Percentiles rank a stretch among this genome's conserved stretches.
Conservation (phyloP, 768 basidiomycete genomes). For the Tricholoma bakamatsutake region DNA sequence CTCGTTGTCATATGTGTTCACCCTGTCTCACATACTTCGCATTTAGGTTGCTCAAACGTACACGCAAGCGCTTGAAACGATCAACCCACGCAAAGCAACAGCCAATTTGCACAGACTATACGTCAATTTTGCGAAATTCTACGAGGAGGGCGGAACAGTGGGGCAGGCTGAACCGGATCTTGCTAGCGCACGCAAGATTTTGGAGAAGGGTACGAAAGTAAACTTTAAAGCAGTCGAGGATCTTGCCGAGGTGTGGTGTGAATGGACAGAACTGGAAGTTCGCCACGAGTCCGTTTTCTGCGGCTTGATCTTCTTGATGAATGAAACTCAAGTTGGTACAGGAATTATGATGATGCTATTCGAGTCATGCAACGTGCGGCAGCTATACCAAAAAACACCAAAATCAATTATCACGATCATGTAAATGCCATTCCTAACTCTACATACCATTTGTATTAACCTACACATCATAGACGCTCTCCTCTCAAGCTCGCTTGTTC, state of each 20-base stretch:
- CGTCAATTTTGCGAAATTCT: constrained; percentile 95
- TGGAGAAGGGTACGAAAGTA: constrained; percentile 89
- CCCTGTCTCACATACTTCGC: constrained; percentile 1
- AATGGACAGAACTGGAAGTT: constrained; percentile 98
- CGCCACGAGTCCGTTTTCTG: constrained; percentile 74
- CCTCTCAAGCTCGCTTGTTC: constrained; percentile 88
- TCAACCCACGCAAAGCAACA: constrained; percentile 84
- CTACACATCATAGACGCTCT: constrained; percentile 48
- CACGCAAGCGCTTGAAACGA: constrained; percentile 79
- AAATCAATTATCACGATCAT: constrained; percentile 93
- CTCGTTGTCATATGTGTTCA: neutral
- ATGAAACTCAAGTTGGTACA: constrained; percentile 24
- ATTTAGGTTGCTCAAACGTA: constrained; percentile 88
- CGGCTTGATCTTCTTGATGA: neutral
- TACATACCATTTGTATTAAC: neutral
- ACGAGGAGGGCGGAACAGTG: constrained; percentile 88
- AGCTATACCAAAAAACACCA: constrained; percentile 48
- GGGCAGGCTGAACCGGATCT: constrained; percentile 62
- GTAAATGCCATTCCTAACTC: constrained; percentile 31
- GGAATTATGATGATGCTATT: constrained; percentile 95
- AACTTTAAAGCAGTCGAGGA: constrained; percentile 96
- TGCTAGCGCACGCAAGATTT: constrained; percentile 81
- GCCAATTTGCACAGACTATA: constrained; percentile 87
- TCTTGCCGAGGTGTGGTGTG: constrained; percentile 50
- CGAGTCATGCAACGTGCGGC: constrained; percentile 88